Evolutionary conservation across 352 stramenopile genomes (phyloP).

Genomic region (Pythium volutum): DNA sequence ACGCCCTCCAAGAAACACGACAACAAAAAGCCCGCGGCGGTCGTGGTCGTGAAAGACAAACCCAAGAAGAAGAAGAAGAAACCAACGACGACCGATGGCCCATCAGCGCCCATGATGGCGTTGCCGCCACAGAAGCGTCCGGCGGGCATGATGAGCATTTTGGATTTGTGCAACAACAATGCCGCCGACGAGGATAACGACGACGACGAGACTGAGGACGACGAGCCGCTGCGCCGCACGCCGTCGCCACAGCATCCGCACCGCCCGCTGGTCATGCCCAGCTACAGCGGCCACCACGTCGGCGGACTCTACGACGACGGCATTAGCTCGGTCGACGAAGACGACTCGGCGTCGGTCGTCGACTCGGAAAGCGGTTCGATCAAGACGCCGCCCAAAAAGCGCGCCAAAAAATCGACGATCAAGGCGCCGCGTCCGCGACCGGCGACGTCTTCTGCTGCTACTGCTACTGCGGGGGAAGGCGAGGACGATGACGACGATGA

Average conservation of each 20-base stretch:
- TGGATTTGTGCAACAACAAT: constrained; percentile 69
- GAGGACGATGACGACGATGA: constrained; percentile 47
- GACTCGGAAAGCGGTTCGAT: constrained; percentile 30
- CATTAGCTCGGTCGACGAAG: constrained; percentile 28
- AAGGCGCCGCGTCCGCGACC: background rate
- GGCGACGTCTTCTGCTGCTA: too few species aligned
- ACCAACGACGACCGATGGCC: background rate
- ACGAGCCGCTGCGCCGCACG: constrained; percentile 21
- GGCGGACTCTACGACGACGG: constrained; percentile 35
- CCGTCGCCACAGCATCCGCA: constrained; percentile 11
- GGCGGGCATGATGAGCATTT: constrained; percentile 71
- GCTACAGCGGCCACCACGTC: constrained; percentile 10
- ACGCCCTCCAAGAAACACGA: constrained; percentile 1
- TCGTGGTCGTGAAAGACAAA: constrained; percentile 7
- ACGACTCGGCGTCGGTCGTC: constrained; percentile 23
- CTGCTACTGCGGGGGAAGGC: constrained; percentile 6
- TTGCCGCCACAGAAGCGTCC: constrained; percentile 9
- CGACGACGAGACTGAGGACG: constrained; percentile 25
- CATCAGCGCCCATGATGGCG: background rate
- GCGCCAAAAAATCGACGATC: constrained; percentile 20
- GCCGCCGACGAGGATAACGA: constrained; percentile 34
- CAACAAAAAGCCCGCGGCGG: constrained; percentile 6
- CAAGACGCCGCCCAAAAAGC: constrained; percentile 26
- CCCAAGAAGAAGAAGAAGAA: constrained; percentile 14
- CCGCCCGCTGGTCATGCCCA: background rate